phyloP scores from a whole-genome alignment of 805 yeast species.

The Candida tammaniensis region DNA sequence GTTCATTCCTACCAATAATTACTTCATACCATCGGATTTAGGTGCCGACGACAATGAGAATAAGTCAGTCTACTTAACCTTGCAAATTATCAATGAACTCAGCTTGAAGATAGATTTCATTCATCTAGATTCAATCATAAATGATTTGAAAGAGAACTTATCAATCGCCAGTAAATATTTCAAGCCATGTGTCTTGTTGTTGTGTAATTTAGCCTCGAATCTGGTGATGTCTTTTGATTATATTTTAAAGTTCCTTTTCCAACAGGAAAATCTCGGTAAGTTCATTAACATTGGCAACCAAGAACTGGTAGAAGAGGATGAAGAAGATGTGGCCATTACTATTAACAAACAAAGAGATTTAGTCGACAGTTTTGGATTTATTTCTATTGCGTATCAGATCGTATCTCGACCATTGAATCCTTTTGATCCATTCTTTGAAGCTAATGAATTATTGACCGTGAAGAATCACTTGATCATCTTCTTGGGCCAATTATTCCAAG shows the following conservation, averaged over 20 bases:
- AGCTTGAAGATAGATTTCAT: slow-evolving; percentile 6
- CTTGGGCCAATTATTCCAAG: slow-evolving; percentile 65
- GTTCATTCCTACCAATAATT: slow-evolving; percentile 21
- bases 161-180: slow-evolving; percentile 50
- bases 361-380: slow-evolving; percentile 58
- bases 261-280: slow-evolving; percentile 43
- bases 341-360: slow-evolving; percentile 57
- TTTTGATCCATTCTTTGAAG: slow-evolving; percentile 12
- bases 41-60: slow-evolving; percentile 35
- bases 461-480: slow-evolving; percentile 69
- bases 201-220: slow-evolving; percentile 54
- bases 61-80: slow-evolving; percentile 34
- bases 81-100: slow-evolving; percentile 35
- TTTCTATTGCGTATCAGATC: slow-evolving; percentile 46
- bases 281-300: slow-evolving; percentile 22
- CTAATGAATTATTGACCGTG: slow-evolving; percentile 40
- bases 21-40: slow-evolving; percentile 25
- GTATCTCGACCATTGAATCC: slow-evolving; percentile 1
- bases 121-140: slow-evolving; percentile 8
- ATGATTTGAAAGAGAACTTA: slow-evolving; percentile 56
- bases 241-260: slow-evolving; percentile 35
- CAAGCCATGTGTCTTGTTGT: slow-evolving; percentile 60
- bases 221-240: slow-evolving; percentile 45
- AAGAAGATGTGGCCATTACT: slow-evolving; percentile 33
- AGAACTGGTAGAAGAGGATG: slow-evolving; percentile 14